Evolutionary conservation across 1,139 yeast species (phyloP).

Genomic region (Groenewaldozyma sp.): DNA sequence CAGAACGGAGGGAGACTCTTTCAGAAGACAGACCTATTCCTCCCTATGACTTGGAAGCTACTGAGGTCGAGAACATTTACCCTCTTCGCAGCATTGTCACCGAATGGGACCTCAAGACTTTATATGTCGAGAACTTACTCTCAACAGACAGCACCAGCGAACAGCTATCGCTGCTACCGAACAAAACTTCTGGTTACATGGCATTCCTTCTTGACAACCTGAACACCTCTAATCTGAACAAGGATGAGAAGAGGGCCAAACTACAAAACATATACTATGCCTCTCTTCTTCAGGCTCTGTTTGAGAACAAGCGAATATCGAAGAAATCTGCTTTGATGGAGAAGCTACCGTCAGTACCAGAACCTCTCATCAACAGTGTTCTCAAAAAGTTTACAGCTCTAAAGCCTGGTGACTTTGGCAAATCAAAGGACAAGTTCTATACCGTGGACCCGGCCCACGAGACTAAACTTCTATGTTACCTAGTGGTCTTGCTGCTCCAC

Average conservation of each 20-base stretch:
- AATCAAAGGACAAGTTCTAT: conserved; percentile 46
- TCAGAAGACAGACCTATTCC: conserved; percentile 78
- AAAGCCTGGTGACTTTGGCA: conserved; percentile 57
- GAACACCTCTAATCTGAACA: conserved; percentile 34
- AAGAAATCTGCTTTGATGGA: conserved; percentile 54
- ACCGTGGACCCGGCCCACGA: conserved; percentile 79
- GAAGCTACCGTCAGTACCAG: conserved; percentile 61
- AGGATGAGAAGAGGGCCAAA: conserved; percentile 42
- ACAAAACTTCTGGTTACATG: conserved; percentile 46
- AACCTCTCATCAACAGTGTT: conserved; percentile 61
- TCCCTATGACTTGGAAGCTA: conserved; percentile 61
- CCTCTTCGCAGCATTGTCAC: conserved; percentile 64
- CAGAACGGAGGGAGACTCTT: conserved; percentile 45
- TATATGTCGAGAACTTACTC: conserved; percentile 22
- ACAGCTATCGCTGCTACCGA: conserved; percentile 55
- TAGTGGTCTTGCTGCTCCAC: conserved; percentile 64
- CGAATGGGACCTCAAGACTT: conserved; percentile 49
- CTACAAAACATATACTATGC: conserved; percentile 69
- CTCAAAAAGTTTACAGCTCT: conserved; percentile 59
- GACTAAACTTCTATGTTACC: conserved; percentile 74
- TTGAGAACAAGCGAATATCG: conserved; percentile 57
- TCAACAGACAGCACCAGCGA: conserved; percentile 20
- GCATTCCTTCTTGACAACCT: conserved; percentile 24
- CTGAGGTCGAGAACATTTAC: conserved; percentile 72
- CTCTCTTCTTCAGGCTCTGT: conserved; percentile 71